Evolutionary conservation across 345 rosid genomes (phyloP).

Genomic region (Salix exigua): DNA sequence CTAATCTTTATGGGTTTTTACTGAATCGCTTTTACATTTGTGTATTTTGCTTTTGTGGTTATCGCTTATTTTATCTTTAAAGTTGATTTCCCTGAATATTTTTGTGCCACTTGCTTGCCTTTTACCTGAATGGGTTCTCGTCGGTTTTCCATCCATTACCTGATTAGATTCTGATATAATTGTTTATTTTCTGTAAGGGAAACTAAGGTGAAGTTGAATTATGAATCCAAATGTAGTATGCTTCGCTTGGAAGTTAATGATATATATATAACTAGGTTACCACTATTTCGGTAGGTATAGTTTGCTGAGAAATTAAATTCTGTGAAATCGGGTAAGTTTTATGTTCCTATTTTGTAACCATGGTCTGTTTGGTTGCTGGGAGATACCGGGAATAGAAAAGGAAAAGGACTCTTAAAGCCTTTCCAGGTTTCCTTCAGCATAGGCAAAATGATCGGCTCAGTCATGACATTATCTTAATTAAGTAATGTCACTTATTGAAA

Average conservation of each 20-base stretch:
- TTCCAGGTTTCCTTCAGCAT: background rate
- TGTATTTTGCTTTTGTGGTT: background rate
- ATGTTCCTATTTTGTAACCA: background rate
- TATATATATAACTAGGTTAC: background rate
- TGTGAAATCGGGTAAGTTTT: background rate
- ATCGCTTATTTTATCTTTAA: background rate
- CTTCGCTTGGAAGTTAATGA: background rate
- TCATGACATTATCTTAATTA: background rate
- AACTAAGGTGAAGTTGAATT: background rate
- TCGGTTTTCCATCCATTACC: background rate
- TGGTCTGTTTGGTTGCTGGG: background rate
- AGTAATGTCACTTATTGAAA: background rate
- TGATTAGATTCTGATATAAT: background rate
- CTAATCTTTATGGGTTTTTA: background rate
- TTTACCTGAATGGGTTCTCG: background rate
- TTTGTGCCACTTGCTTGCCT: background rate
- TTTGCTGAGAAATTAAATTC: background rate
- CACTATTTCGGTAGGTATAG: background rate
- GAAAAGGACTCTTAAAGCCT: background rate
- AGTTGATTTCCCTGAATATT: background rate
- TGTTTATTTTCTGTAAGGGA: slow-evolving; percentile 4
- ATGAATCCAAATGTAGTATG: background rate
- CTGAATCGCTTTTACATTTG: background rate
- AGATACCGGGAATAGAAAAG: background rate
- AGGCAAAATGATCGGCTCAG: background rate